Base-by-base conservation (phyloP, 23 red algal species). In the Gracilariopsis chorda region DNA sequence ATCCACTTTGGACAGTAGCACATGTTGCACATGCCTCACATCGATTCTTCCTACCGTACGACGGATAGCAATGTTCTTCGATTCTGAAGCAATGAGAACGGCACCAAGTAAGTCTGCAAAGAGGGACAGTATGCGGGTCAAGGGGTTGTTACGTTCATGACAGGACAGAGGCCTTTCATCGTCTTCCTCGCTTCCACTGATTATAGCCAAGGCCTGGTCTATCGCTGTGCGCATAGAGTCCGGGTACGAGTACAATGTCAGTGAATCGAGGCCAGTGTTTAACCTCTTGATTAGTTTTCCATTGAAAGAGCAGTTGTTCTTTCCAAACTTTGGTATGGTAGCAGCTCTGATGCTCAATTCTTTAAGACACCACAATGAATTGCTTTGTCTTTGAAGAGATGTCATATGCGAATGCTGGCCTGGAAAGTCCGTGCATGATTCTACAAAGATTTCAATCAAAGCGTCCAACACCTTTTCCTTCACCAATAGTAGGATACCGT, bases 291-390 rank as follows among this genome's bases (percentile, higher is more conserved):
- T 84, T 51, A 48, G 60, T 29, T 84, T 84, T 21, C 35, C 43
- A 41, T 62, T 84, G 51, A 64, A 63, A 5, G 80, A 84, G 42
- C 80, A 84, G 10, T 84, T 84, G 14, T 34, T 65, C 19, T 68
- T 84, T 51, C 53, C 46, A 51, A 84, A 84, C 30, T 84, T 84
- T n/a, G 60, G 80, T 25, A 84, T 62, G 3, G 60, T 62, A 20
- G 49, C 55, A 19, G 80, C 56, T 65, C 58, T 58, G 9, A 64
- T 44, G 34, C 80, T 65, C 23, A 84, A 10, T 6, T 84, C 80
- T 24, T 64, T 48, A 30, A 84, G 0, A 21, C 80, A 84, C 49
- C 51, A 33, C 59, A 84, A 47, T 42, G 80, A 84, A 39, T 64
- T 84, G 13, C 56, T 40, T 48, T 84, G 80, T 45, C 45, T 41